Evolutionary conservation across 2,329 filamentous ascomycete genomes (phyloP), one percentile per base, ranked within the genome.

Genomic region (Fusarium clavum): DNA sequence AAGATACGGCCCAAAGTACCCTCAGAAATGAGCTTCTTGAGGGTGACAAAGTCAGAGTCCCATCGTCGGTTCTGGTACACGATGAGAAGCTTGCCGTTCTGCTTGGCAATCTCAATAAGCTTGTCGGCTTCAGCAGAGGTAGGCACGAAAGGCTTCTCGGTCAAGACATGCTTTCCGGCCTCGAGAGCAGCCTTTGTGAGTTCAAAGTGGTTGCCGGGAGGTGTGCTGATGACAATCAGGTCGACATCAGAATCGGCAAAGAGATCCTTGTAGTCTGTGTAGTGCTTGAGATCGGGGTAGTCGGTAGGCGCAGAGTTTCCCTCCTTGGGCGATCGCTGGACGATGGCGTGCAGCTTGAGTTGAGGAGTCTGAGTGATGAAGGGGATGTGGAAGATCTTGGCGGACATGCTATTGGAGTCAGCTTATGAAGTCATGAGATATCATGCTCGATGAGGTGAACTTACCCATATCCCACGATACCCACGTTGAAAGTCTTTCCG

Each of bases 361-460:
- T 87, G 83, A 9, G 89, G 84, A 0, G 90, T 88, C 30, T 86
- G 85, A 56, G 83, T 82, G 80, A 96, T 86, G 81, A 94, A 92
- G 67, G 92, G 93, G 76, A 95, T 94, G 80, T 96, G 92, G 81
- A 95, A 96, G 81, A 92, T 85, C 77, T 94, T 94, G 80, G 93
- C 92, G 3, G 87, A 88, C 54, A 86, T 76, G 77, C 86, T 88
- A 60, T 44, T 65, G 65, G 22, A 68, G 73, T 75, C 45, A 73
- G 61, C 57, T 48, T 44, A 64, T 45, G 41, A 32, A 57, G 16
- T 63, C 73, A 45, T 67, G 34, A 62, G 38, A 56, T 40, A n/a
- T 16, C 27, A 20, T 40, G 30, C n/a, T 44, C 47, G 56, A 20
- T 46, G 25, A 12, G 40, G 20, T 40, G 61, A 51, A 66, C 81